Evolutionary conservation across 2,329 filamentous ascomycete genomes (phyloP).

Genomic region (Aspergillus felis): DNA sequence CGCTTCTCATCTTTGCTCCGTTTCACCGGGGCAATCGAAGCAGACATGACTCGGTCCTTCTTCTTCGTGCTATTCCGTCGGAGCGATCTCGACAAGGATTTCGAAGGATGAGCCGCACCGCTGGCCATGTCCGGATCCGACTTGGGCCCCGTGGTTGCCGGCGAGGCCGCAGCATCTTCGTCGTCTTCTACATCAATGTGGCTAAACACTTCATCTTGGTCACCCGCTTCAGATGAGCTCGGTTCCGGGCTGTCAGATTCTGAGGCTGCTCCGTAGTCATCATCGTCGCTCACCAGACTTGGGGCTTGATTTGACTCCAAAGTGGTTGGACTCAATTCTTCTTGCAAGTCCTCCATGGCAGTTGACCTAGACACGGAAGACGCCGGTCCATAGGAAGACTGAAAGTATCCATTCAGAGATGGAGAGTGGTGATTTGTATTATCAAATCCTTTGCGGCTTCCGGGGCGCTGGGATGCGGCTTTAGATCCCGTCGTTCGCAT

Average conservation of each 20-base stretch:
- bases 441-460: slow-evolving; percentile 57
- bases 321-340: slow-evolving; percentile 65
- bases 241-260: slow-evolving; percentile 58
- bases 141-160: slow-evolving; percentile 30
- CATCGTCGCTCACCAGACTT: slow-evolving; percentile 75
- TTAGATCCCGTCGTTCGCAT: slow-evolving; percentile 56
- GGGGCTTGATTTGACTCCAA: slow-evolving; percentile 71
- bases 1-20: slow-evolving; percentile 33
- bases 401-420: slow-evolving; percentile 35
- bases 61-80: slow-evolving; percentile 30
- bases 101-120: slow-evolving; percentile 21
- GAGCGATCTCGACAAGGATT: slow-evolving; percentile 28
- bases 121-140: slow-evolving; percentile 29
- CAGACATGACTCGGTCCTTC: slow-evolving; percentile 23
- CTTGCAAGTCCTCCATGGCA: slow-evolving; percentile 23
- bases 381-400: slow-evolving; percentile 25
- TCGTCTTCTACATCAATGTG: slow-evolving; percentile 46
- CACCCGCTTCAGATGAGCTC: slow-evolving; percentile 46
- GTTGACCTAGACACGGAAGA: slow-evolving; percentile 43
- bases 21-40: slow-evolving; percentile 24
- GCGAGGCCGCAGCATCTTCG: slow-evolving; percentile 37
- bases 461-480: slow-evolving; percentile 46
- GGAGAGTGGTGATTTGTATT: slow-evolving; percentile 35
- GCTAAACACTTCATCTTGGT: slow-evolving; percentile 49
- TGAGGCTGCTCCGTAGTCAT: slow-evolving; percentile 68